Percentiles rank a stretch among this genome's conserved stretches.
phyloP scores from a whole-genome alignment of 163 green algal species.

The Scenedesmus sp. region DNA sequence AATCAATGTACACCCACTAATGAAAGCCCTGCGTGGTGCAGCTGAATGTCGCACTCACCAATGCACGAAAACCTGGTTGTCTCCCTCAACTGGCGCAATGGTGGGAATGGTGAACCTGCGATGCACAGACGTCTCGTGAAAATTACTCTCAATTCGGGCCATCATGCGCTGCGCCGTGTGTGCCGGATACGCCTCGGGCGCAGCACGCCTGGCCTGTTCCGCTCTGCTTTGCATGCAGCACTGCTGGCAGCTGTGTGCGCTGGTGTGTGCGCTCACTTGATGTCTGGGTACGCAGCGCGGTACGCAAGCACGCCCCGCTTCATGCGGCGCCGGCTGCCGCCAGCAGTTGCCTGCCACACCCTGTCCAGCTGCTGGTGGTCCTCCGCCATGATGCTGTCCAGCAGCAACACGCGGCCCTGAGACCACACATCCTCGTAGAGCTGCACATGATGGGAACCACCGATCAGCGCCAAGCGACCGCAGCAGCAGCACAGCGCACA shows the following conservation, averaged over 20 bases:
- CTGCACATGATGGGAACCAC: background rate
- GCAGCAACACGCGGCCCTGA: conserved; percentile 33
- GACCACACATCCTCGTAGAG: conserved; percentile 53
- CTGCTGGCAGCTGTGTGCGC: no score
- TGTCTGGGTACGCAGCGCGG: conserved; percentile 54
- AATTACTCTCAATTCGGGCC: background rate
- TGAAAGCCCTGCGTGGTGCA: background rate
- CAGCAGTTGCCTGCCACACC: conserved; percentile 45
- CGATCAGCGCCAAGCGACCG: background rate
- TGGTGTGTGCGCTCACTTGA: conserved; percentile 24
- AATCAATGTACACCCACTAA: background rate
- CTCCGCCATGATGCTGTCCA: conserved; percentile 54
- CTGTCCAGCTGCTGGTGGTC: conserved; percentile 51
- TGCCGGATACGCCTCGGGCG: no score
- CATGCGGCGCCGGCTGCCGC: conserved; percentile 43
- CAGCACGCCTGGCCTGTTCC: no score
- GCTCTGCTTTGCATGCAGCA: background rate
- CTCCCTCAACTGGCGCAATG: background rate
- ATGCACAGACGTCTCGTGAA: background rate
- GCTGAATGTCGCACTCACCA: conserved; percentile 30
- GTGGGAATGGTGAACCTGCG: conserved; percentile 38
- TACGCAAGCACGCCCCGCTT: conserved; percentile 57
- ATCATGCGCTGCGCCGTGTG: no score
- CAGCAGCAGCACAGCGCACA: background rate
- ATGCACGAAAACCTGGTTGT: conserved; percentile 49